Evolutionary conservation across 2,329 filamentous ascomycete genomes (phyloP).

Genomic region (Neofusicoccum sp.): DNA sequence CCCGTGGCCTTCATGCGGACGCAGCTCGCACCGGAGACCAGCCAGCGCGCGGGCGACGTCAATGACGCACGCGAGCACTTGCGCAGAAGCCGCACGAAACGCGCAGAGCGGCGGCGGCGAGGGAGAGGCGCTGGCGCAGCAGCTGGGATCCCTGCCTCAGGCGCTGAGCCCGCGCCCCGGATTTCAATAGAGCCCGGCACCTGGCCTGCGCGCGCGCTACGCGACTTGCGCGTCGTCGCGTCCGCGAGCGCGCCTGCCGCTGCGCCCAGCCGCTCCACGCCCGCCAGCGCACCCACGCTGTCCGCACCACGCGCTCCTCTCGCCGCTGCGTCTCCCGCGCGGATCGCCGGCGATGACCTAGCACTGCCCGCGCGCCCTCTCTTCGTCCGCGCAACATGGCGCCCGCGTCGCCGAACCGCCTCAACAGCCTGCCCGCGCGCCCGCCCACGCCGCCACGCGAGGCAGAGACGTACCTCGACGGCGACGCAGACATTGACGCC

Average conservation of each 20-base stretch:
- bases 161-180: background rate
- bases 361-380: background rate
- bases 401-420: constrained; percentile 38
- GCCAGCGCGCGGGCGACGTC: constrained; percentile 6
- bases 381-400: constrained; percentile 20
- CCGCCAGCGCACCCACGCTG: background rate
- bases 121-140: background rate
- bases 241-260: background rate
- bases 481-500: constrained; percentile 30
- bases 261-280: background rate
- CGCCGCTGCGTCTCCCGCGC: background rate
- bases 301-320: background rate
- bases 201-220: background rate
- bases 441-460: constrained; percentile 58
- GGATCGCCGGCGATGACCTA: constrained; percentile 2
- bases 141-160: constrained; percentile 11
- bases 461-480: constrained; percentile 26
- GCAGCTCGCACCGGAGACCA: constrained; percentile 13
- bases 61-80: constrained; percentile 10
- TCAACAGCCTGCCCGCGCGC: constrained; percentile 50
- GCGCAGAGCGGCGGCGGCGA: background rate
- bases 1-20: constrained; percentile 12
- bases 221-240: constrained; percentile 17
- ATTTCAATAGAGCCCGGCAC: background rate
- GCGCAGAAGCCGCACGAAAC: background rate